Conservation (phyloP, 768 basidiomycete species). For the Termitomyces sp. region DNA sequence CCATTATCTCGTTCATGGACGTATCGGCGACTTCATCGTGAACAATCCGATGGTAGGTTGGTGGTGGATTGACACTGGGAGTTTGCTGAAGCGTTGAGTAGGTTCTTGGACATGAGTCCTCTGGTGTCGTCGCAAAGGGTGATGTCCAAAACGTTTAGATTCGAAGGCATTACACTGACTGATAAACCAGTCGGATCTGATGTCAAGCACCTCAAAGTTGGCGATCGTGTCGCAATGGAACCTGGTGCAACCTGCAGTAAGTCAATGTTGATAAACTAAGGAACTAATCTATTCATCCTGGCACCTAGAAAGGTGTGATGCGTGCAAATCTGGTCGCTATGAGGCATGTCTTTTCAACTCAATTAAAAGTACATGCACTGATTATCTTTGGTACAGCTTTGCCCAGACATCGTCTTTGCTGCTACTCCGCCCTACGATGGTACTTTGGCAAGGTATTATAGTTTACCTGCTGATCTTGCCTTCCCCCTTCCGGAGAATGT, state of each 20-base stretch:
- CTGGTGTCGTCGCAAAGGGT: constrained; percentile 75
- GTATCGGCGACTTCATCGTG: constrained; percentile 78
- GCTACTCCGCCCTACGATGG: constrained; percentile 94
- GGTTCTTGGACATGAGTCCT: constrained; percentile 94
- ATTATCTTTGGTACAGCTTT: constrained; percentile 47
- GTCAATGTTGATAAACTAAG: constrained; percentile 15
- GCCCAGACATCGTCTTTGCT: constrained; percentile 81
- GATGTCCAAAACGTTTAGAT: neutral
- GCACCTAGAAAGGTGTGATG: constrained; percentile 51
- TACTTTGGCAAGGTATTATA: constrained; percentile 84
- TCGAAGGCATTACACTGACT: neutral
- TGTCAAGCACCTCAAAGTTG: constrained; percentile 72
- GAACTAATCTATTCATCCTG: neutral
- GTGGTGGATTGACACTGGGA: neutral
- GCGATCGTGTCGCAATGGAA: constrained; percentile 89
- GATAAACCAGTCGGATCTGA: constrained; percentile 58
- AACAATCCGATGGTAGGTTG: constrained; percentile 66
- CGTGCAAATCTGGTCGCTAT: constrained; percentile 81
- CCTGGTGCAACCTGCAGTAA: constrained; percentile 80
- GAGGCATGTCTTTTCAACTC: constrained; percentile 43
- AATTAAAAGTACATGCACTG: neutral
- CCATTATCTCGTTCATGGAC: constrained; percentile 74
- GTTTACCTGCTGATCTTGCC: constrained; percentile 78
- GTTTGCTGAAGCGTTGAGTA: constrained; percentile 54
- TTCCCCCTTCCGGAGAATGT: constrained; percentile 82